Evolutionary conservation across 108 stramenopile genomes (phyloP).

Genomic region (Skeletonema menzelii): DNA sequence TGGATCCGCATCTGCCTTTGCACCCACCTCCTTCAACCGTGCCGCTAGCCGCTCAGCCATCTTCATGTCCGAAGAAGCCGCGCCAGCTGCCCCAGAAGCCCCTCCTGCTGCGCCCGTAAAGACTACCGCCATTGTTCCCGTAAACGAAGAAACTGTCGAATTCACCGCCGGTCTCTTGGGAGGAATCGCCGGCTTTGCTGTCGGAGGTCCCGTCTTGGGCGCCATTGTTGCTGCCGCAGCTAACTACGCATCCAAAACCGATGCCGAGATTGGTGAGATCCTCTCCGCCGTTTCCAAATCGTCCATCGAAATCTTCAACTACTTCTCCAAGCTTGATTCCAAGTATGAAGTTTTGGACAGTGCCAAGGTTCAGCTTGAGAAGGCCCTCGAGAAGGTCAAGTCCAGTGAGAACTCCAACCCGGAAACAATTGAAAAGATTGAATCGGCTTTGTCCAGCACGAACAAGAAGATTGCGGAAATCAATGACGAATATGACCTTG

Average conservation of each 20-base stretch:
- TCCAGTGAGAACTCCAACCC: slow-evolving; percentile 60
- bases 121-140: slow-evolving; percentile 65
- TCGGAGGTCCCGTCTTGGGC: slow-evolving; percentile 57
- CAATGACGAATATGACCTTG: slow-evolving; percentile 91
- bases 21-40: slow-evolving; percentile 12
- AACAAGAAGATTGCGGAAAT: slow-evolving; percentile 79
- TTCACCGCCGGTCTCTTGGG: slow-evolving; percentile 88
- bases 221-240: slow-evolving; percentile 41
- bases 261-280: slow-evolving; percentile 70
- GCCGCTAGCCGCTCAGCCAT: slow-evolving; percentile 6
- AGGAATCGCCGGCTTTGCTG: slow-evolving; percentile 66
- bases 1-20: slow-evolving; percentile 41
- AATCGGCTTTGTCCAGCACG: slow-evolving; percentile 73
- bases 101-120: slow-evolving; percentile 19
- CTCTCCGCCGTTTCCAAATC: slow-evolving; percentile 82
- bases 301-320: slow-evolving; percentile 89
- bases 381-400: slow-evolving; percentile 76
- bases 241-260: slow-evolving; percentile 86
- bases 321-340: slow-evolving; percentile 77
- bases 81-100: slow-evolving; percentile 20
- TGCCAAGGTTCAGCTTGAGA: slow-evolving; percentile 65
- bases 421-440: slow-evolving; percentile 79
- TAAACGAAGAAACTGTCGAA: slow-evolving; percentile 90
- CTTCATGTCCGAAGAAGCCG: slow-evolving; percentile 37
- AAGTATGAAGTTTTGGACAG: slow-evolving; percentile 86